Percentiles rank a stretch among this genome's conserved stretches.
Conservation (phyloP, 306 rosid genomes). For the Cucumis cinereus region DNA sequence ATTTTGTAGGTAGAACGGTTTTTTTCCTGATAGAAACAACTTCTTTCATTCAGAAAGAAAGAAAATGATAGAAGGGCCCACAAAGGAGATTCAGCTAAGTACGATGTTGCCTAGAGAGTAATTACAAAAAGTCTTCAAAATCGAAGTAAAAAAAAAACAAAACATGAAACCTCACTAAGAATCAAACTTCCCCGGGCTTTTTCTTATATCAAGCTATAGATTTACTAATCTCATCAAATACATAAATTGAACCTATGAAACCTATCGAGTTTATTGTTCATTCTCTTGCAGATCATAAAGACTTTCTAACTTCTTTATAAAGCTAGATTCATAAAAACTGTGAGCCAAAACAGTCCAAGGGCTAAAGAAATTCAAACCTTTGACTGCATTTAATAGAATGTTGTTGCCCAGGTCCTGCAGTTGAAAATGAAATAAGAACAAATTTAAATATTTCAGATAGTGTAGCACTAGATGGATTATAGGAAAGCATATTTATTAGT, state of each 20-base stretch:
- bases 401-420: slow-evolving; percentile 68
- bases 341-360: neutral
- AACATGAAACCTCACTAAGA: too few species aligned
- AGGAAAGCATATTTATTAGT: slow-evolving; percentile 2
- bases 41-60: too few species aligned
- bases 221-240: too few species aligned
- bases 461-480: neutral
- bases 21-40: too few species aligned
- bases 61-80: too few species aligned
- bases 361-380: slow-evolving; percentile 31
- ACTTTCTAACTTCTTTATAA: neutral
- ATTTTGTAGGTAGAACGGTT: neutral
- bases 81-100: too few species aligned
- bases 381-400: slow-evolving; percentile 62
- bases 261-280: neutral
- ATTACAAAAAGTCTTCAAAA: too few species aligned
- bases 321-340: neutral
- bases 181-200: too few species aligned
- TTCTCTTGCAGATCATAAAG: neutral
- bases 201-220: too few species aligned
- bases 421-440: neutral
- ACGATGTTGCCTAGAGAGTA: too few species aligned
- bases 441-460: neutral
- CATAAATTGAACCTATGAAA: neutral
- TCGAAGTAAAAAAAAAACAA: too few species aligned